Evolutionary conservation across 2,329 filamentous ascomycete genomes (phyloP).

Genomic region (Niveomyces coronatus): DNA sequence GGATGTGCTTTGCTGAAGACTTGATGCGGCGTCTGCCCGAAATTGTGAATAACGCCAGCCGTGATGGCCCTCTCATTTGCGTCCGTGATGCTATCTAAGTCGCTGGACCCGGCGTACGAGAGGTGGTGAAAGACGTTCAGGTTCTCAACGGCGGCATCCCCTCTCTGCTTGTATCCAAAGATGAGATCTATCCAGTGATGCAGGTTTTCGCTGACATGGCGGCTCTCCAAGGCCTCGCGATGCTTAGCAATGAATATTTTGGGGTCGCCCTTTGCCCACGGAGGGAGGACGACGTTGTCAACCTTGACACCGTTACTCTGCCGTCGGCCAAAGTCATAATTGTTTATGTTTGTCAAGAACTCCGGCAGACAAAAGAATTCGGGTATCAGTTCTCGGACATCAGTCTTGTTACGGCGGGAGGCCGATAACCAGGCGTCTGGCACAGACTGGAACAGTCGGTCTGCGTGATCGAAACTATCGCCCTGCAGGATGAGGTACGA

Average conservation of each 20-base stretch:
- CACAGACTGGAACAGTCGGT: conserved; percentile 89
- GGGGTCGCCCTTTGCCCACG: conserved; percentile 93
- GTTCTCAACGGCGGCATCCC: conserved; percentile 81
- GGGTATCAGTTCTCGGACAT: conserved; percentile 88
- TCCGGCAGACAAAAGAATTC: conserved; percentile 97
- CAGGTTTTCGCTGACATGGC: conserved; percentile 79
- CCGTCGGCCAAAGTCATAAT: conserved; percentile 82
- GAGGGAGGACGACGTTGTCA: conserved; percentile 79
- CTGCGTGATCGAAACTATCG: conserved; percentile 92
- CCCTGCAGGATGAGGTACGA: conserved; percentile 91
- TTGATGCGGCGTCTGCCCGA: conserved; percentile 94
- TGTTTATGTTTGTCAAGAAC: conserved; percentile 87
- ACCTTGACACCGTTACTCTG: conserved; percentile 74
- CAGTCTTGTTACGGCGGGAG: conserved; percentile 80
- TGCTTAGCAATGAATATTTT: conserved; percentile 94
- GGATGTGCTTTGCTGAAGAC: conserved; percentile 79
- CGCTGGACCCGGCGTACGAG: conserved; percentile 87
- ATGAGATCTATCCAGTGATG: conserved; percentile 95
- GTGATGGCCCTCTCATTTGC: conserved; percentile 78
- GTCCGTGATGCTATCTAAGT: conserved; percentile 84
- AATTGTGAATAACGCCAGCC: conserved; percentile 96
- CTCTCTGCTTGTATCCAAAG: conserved; percentile 88
- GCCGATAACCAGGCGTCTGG: conserved; percentile 85
- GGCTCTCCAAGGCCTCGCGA: conserved; percentile 88
- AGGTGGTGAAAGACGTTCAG: conserved; percentile 94